Evolutionary conservation across 2,329 filamentous ascomycete genomes (phyloP).

Genomic region (Polytolypa hystricis): DNA sequence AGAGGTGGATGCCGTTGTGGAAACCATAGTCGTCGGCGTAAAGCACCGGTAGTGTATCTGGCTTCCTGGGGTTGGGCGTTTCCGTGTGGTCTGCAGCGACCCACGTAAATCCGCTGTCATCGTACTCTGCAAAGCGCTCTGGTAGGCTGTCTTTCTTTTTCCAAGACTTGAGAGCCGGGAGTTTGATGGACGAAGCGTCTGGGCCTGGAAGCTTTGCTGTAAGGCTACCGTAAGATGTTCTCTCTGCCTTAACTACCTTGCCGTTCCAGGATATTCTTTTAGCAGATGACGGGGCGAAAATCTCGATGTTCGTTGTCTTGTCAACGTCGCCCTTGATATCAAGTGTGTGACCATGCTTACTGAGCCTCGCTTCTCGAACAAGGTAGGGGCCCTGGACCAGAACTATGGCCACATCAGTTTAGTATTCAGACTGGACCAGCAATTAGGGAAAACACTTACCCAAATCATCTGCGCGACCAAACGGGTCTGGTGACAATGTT

Average conservation of each 20-base stretch:
- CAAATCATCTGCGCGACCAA: not conserved
- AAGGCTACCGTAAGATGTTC: conserved; percentile 33
- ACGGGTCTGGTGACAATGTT: not conserved
- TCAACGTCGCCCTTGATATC: conserved; percentile 62
- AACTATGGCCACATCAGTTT: not conserved
- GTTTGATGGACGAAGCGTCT: conserved; percentile 21
- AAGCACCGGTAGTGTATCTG: conserved; percentile 49
- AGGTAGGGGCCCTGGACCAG: conserved; percentile 34
- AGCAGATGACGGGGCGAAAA: conserved; percentile 48
- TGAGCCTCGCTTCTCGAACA: conserved; percentile 39
- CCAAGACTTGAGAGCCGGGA: conserved; percentile 55
- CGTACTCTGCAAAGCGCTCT: conserved; percentile 52
- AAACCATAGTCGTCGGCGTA: conserved; percentile 23
- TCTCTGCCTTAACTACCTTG: conserved; percentile 30
- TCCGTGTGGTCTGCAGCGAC: conserved; percentile 44
- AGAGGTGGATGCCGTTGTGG: conserved; percentile 18
- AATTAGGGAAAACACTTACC: not conserved
- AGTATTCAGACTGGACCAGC: not conserved
- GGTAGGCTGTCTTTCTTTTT: conserved; percentile 60
- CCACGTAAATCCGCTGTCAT: conserved; percentile 54
- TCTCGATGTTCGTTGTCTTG: conserved; percentile 52
- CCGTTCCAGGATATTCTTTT: conserved; percentile 53
- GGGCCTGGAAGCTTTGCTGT: not conserved
- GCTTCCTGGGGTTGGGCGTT: conserved; percentile 49
- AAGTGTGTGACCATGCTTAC: conserved; percentile 41